Conservation (phyloP, 2,329 filamentous ascomycete genomes). For the Metarhizium album region DNA sequence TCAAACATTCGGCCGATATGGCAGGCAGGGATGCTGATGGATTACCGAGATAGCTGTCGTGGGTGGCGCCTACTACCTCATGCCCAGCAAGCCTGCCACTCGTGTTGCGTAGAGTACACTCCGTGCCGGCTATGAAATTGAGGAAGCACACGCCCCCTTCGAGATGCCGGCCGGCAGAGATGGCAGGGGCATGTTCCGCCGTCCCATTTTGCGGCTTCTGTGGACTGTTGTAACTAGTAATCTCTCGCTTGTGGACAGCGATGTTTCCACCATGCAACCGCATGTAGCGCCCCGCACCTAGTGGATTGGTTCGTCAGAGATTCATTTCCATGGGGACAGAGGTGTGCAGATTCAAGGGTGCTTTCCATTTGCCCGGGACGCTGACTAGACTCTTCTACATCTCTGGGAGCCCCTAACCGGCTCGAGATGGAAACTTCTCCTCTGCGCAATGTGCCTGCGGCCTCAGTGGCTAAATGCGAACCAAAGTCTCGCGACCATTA, state of each 20-base stretch:
- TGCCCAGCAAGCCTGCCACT: not conserved
- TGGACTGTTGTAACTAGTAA: not conserved
- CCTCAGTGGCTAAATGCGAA: not conserved
- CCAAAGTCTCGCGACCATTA: not conserved
- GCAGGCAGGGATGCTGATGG: not conserved
- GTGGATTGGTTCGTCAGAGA: not conserved
- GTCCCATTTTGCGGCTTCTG: not conserved
- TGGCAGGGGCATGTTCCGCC: not conserved
- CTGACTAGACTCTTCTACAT: too few species aligned
- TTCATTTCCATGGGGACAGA: not conserved
- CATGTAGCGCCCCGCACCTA: not conserved
- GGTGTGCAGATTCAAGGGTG: not conserved
- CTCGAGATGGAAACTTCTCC: not conserved
- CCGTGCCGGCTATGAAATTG: too few species aligned
- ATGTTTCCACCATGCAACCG: not conserved
- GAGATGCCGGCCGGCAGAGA: too few species aligned
- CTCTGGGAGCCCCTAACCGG: too few species aligned
- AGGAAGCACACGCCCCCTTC: not conserved
- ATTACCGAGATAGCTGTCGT: not conserved
- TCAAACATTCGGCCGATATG: constrained; percentile 2
- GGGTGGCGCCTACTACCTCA: not conserved
- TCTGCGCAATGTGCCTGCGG: not conserved
- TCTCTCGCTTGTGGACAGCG: not conserved
- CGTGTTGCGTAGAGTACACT: too few species aligned
- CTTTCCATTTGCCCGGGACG: not conserved